Base-by-base conservation (phyloP, 148 eudicot species). In the Vaccinium myrtillus region DNA sequence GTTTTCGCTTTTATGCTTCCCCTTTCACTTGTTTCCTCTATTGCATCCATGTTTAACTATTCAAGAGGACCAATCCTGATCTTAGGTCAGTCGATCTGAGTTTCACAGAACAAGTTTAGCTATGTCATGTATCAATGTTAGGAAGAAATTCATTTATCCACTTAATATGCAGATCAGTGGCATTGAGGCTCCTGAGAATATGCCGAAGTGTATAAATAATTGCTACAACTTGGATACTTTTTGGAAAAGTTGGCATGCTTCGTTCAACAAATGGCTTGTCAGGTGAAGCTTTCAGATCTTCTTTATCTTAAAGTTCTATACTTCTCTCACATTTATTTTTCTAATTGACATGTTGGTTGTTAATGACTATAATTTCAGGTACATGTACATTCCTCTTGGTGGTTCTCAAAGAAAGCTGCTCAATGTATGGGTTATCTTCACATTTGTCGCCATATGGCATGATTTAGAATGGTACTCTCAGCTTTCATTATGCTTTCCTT, bases 171-270 rank as follows among this genome's bases (percentile, higher is more conserved):
- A 96, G 99, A 51, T 94, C 78, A 92, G 88, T 83, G 99, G 99
- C 69, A 89, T 96, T 84, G 98, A 94, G 84, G 89, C 93, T 83
- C 99, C 97, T 23, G 99, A 96, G 88, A 96, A 96, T 89, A 94
- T 96, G 99, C 99, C 98, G 46, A 92, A 88, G 87, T 96, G 99
- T 89, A 87, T 96, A 87, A 96, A 96, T 92, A 96, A 96, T 87
- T 96, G 99, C 88, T 90, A 96, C 90, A 93, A 92, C 91, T 81
- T 96, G 87, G 96, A 93, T 88, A 92, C 92, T 81, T 96, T 96
- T 88, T 96, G 99, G 99, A 96, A 94, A 90, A 94, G 90, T 83
- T 94, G 99, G 99, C 99, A 96, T 93, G 99, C 97, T 86, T 96
- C 99, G 19, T 96, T 84, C 90, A 96, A 96, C 89, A 96, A 94